These are phyloP conservation scores for Acanthamoeba quina DNA, from an alignment of 208 protist genomes.

Conservation along the genomic window DNA sequence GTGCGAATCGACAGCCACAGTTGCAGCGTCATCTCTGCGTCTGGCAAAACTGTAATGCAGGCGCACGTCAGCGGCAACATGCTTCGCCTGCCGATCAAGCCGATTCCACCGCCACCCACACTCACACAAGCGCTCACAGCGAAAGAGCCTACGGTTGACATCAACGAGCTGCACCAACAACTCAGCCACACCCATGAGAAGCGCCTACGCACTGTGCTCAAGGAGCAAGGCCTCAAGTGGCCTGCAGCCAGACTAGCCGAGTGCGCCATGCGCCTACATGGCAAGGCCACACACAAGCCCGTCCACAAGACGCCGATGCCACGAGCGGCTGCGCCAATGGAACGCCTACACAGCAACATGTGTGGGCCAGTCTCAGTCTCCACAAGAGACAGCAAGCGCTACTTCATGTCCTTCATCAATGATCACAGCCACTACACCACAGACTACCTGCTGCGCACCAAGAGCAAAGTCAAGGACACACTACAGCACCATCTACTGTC, in stretches of 20 bases:
- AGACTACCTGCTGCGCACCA: neutral
- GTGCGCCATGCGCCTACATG: neutral
- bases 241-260: neutral
- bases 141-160: neutral
- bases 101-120: neutral
- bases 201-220: neutral
- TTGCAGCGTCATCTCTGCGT: neutral
- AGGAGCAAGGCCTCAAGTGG: neutral
- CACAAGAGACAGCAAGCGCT: neutral
- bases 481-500: neutral
- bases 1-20: neutral
- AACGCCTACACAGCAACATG: neutral
- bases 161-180: neutral
- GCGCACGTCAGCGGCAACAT: neutral
- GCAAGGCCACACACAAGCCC: neutral
- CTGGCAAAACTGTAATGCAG: neutral
- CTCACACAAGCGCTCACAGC: neutral
- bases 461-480: neutral
- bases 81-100: neutral
- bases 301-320: neutral
- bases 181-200: neutral
- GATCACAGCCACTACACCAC: neutral
- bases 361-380: neutral
- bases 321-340: neutral
- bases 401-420: neutral